Evolutionary conservation across 2,329 filamentous ascomycete genomes (phyloP), one percentile per base, ranked within the genome.

Genomic region (Onygenales sp.): DNA sequence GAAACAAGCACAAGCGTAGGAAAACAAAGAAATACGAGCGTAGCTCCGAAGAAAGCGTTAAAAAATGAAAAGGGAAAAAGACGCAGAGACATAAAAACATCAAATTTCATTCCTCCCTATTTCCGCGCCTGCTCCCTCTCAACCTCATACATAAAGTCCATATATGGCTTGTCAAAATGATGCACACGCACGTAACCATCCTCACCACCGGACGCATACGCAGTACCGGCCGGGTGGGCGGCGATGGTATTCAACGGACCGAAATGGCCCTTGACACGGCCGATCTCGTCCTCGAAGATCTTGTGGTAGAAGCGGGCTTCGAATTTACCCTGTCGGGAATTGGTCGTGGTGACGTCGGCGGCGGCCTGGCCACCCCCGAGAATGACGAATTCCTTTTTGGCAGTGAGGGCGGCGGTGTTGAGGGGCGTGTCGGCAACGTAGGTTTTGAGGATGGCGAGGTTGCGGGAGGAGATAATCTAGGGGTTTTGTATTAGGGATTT

Each of bases 291-390:
- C 75, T 95, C 90, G 71, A 98, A 97, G 71, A 98, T 86, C 82
- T 95, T 97, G 85, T 98, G 93, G 81, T 96, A 98, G 81, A 98
- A 98, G 61, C 93, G 85, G 44, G 93, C 93, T 75, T 98, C 93
- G 78, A 98, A 98, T 77, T 97, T 97, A 76, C 93, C 93, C 79
- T 98, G 93, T 61, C 93, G 84, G 49, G 90, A 85, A 36, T 86
- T 86, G 50, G 93, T 97, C 52, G 88, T 94, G 55, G 93, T 98
- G 74, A 98, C 93, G 69, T 97, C 92, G 89, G 96, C 96, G 68
- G 93, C 93, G 60, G 91, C 93, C 77, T 98, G 93, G 64, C 93
- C 93, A 83, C 93, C 93, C 65, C 93, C 93, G 44, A 98, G 86
- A 67, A 98, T 94, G 61, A 98, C 92, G 68, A 88, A 98, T 69